Evolutionary conservation across 1,284 basidiomycete species (phyloP).

Genomic region (Apiotrichum mycotoxinovorans): DNA sequence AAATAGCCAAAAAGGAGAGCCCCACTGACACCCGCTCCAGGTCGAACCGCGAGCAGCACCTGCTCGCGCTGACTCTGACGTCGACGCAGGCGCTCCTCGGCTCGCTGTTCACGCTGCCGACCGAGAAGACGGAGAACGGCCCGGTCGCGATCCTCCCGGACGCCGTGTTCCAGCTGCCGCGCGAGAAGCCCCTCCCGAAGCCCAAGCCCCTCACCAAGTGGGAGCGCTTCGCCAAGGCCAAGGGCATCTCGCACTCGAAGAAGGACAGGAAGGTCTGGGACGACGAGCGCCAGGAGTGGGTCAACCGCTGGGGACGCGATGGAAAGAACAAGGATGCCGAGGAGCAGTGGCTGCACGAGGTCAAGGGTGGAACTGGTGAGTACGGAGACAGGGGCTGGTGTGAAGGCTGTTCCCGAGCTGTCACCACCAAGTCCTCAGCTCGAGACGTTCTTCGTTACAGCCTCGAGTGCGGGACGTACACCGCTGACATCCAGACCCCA

Average conservation of each 20-base stretch:
- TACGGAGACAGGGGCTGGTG: slow-evolving; percentile 17
- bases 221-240: slow-evolving; percentile 91
- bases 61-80: slow-evolving; percentile 76
- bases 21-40: slow-evolving; percentile 49
- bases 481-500: slow-evolving; percentile 53
- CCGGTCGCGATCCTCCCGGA: slow-evolving; percentile 78
- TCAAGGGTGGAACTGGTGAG: slow-evolving; percentile 78
- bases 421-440: too few species aligned
- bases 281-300: slow-evolving; percentile 91
- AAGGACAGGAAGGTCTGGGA: slow-evolving; percentile 87
- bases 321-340: slow-evolving; percentile 88
- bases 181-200: slow-evolving; percentile 89
- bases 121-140: slow-evolving; percentile 69
- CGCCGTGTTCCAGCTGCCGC: slow-evolving; percentile 71
- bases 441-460: background rate
- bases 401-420: too few species aligned
- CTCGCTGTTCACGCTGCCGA: slow-evolving; percentile 77
- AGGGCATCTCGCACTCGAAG: slow-evolving; percentile 82
- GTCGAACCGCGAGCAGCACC: slow-evolving; percentile 71
- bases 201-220: slow-evolving; percentile 92
- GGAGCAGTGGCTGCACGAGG: slow-evolving; percentile 88
- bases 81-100: slow-evolving; percentile 79
- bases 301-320: slow-evolving; percentile 83
- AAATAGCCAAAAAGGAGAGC: background rate
- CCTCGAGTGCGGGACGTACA: background rate